Conservation (phyloP, 345 rosid genomes). For the Bruguiera gymnorhiza region DNA sequence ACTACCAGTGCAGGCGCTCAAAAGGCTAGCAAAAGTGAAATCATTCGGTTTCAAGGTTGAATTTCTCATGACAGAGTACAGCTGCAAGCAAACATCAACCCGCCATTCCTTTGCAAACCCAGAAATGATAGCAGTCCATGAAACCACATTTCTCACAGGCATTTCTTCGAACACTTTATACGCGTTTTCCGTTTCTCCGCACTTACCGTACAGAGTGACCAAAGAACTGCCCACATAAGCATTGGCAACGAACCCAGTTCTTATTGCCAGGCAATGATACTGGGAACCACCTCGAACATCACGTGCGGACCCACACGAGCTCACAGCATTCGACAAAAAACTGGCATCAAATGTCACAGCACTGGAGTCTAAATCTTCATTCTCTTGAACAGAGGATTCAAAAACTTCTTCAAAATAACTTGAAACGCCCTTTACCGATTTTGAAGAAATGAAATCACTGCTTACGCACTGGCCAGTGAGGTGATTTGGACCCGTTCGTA, state of each 20-base stretch:
- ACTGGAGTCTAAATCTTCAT: conserved; percentile 19
- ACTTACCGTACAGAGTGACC: conserved; percentile 50
- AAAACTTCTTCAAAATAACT: conserved; percentile 34
- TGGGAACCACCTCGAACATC: conserved; percentile 52
- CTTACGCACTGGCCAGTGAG: conserved; percentile 9
- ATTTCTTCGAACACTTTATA: conserved; percentile 69
- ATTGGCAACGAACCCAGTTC: conserved; percentile 50
- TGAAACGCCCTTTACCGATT: conserved; percentile 19
- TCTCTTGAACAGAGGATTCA: conserved; percentile 7
- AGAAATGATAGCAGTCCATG: conserved; percentile 80
- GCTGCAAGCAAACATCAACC: conserved; percentile 52
- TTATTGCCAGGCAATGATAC: conserved; percentile 57
- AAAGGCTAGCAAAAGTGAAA: conserved; percentile 65
- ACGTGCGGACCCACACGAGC: conserved; percentile 46
- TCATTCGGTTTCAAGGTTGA: conserved; percentile 59
- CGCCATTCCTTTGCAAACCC: conserved; percentile 77
- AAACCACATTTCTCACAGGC: conserved; percentile 73
- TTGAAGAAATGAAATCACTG: conserved; percentile 13
- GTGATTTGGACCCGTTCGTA: conserved; percentile 34
- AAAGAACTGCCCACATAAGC: conserved; percentile 72
- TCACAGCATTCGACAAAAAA: conserved; percentile 55
- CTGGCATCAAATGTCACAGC: conserved; percentile 34
- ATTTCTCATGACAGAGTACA: conserved; percentile 59
- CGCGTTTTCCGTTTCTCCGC: conserved; percentile 40
- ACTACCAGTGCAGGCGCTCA: conserved; percentile 76